Conservation (phyloP, 1,284 basidiomycete species). For the Microbotryum intermedium region DNA sequence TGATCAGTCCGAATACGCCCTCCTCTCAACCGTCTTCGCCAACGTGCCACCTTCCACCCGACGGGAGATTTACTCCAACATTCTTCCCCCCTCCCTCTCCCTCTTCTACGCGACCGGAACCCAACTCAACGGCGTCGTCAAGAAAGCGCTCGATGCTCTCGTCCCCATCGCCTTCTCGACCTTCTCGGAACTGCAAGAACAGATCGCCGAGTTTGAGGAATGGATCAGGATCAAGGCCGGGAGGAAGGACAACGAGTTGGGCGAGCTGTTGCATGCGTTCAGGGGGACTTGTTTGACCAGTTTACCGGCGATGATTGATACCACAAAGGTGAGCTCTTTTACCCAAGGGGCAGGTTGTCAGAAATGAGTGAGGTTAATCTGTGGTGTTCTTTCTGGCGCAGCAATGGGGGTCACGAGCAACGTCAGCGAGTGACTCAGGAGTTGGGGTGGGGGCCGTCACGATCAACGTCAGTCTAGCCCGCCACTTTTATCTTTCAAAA, state of each 20-base stretch:
- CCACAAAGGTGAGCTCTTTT: constrained; percentile 25
- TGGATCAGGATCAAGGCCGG: constrained; percentile 28
- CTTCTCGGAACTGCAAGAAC: constrained; percentile 29
- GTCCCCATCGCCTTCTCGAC: constrained; percentile 33
- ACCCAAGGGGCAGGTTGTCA: no score
- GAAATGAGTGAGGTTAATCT: no score
- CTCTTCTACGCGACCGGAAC: constrained; percentile 29
- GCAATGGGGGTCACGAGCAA: no score
- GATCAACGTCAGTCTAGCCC: no score
- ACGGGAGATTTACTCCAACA: constrained; percentile 21
- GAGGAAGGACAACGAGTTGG: constrained; percentile 36
- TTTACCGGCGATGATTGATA: constrained; percentile 35
- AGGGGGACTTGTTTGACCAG: constrained; percentile 34
- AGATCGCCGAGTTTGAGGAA: constrained; percentile 31
- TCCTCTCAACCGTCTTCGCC: constrained; percentile 26
- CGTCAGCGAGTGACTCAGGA: no score
- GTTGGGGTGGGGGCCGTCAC: no score
- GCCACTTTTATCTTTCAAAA: no score
- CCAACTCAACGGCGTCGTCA: constrained; percentile 33
- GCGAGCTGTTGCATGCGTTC: constrained; percentile 35
- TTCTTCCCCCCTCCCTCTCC: constrained; percentile 28
- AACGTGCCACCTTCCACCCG: background rate
- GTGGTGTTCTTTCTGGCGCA: background rate
- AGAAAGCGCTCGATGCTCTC: constrained; percentile 31
- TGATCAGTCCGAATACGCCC: constrained; percentile 21